phyloP scores from a whole-genome alignment of 257 asterid genomes.

The Lithospermum erythrorhizon region DNA sequence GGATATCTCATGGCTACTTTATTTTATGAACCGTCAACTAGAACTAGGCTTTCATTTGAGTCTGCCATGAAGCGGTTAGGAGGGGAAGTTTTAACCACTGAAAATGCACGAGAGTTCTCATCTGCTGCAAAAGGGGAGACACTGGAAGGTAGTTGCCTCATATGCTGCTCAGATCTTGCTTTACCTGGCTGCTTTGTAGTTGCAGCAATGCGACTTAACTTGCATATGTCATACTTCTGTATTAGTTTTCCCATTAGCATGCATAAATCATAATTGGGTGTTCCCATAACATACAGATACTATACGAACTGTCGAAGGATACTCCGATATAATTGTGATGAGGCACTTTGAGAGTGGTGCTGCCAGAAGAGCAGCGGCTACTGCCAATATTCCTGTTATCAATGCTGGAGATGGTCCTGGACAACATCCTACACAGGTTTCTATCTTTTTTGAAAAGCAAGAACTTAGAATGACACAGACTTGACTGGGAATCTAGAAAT shows the following conservation, averaged over 20 bases:
- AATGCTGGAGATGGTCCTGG: slow-evolving; percentile 99
- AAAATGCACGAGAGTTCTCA: slow-evolving; percentile 92
- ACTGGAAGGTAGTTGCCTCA: slow-evolving; percentile 56
- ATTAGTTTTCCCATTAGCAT: too few species aligned
- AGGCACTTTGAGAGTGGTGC: slow-evolving; percentile 99
- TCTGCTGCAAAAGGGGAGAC: slow-evolving; percentile 99
- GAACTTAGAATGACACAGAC: neutral
- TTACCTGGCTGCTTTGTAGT: neutral
- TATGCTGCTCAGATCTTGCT: neutral
- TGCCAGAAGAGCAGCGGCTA: slow-evolving; percentile 74
- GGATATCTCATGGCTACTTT: slow-evolving; percentile 91
- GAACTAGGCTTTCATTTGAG: slow-evolving; percentile 95
- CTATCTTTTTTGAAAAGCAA: neutral
- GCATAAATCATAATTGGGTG: neutral
- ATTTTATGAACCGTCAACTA: slow-evolving; percentile 89
- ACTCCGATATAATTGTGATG: slow-evolving; percentile 83
- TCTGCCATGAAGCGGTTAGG: slow-evolving; percentile 90
- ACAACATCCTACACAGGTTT: slow-evolving; percentile 95
- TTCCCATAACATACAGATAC: slow-evolving; percentile 31
- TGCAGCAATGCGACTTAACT: slow-evolving; percentile 2
- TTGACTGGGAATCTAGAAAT: neutral
- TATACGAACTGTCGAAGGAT: slow-evolving; percentile 87
- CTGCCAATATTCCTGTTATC: slow-evolving; percentile 73
- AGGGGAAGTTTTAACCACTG: slow-evolving; percentile 88
- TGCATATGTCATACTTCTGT: neutral